These are phyloP conservation scores for Zalerion maritima DNA, from an alignment of 495 filamentous ascomycete species.

Conservation along the genomic window DNA sequence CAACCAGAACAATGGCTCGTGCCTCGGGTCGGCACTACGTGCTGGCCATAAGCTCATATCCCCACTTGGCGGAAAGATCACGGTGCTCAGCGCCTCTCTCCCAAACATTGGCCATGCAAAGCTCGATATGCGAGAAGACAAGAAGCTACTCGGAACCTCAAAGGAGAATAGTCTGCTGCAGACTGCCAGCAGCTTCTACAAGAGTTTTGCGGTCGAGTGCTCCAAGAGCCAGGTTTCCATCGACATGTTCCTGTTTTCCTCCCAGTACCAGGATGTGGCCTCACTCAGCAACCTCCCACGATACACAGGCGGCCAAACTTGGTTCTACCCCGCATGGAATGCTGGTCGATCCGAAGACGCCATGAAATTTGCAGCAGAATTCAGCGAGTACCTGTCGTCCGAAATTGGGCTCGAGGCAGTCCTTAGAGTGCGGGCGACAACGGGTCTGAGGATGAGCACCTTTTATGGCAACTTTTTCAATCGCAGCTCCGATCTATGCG, in stretches of 20 bases:
- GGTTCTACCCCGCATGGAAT: conserved; percentile 97
- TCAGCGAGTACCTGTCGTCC: conserved; percentile 86
- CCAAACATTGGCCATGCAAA: conserved; percentile 87
- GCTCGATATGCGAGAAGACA: conserved; percentile 88
- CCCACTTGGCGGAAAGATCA: conserved; percentile 84
- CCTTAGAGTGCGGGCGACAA: conserved; percentile 86
- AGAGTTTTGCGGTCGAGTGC: conserved; percentile 97
- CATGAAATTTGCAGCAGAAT: conserved; percentile 92
- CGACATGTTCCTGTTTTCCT: conserved; percentile 98
- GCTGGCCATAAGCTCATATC: conserved; percentile 93
- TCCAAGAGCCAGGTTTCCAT: conserved; percentile 97
- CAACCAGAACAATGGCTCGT: conserved; percentile 70
- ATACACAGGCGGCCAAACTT: conserved; percentile 96
- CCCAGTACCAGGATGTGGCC: conserved; percentile 93
- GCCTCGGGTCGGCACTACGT: conserved; percentile 84
- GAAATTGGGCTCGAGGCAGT: conserved; percentile 96
- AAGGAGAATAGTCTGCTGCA: conserved; percentile 81
- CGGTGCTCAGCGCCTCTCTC: conserved; percentile 73
- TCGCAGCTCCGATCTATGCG: conserved; percentile 87
- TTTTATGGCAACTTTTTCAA: conserved; percentile 99
- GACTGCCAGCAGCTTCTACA: conserved; percentile 91
- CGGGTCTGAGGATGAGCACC: conserved; percentile 86
- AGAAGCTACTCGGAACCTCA: conserved; percentile 86
- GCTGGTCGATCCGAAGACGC: conserved; percentile 85
- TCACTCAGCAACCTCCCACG: conserved; percentile 86